A percentile compares a stretch with the other conserved stretches of the same genome.
These are phyloP conservation scores for Hypoxylon fragiforme DNA, from an alignment of 495 filamentous ascomycete genomes.

Conservation along the genomic window DNA sequence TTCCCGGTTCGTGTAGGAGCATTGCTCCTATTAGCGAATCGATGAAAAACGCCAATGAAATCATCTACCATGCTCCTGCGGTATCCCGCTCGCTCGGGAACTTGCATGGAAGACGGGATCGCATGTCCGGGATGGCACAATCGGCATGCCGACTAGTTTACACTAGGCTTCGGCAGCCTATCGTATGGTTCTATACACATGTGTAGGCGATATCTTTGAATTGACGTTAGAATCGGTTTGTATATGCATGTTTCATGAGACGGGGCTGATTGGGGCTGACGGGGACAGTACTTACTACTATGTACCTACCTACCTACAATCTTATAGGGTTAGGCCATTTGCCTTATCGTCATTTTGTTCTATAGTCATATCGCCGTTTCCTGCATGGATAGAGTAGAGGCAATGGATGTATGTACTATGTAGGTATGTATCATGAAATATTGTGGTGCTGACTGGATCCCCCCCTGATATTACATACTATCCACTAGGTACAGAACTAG, in stretches of 20 bases:
- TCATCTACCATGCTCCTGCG: not conserved
- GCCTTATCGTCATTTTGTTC: too few species aligned
- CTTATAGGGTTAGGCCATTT: too few species aligned
- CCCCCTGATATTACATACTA: too few species aligned
- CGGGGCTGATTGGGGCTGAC: too few species aligned
- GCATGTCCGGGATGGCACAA: slow-evolving; percentile 3
- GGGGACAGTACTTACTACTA: too few species aligned
- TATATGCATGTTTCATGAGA: too few species aligned
- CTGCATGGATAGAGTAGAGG: too few species aligned
- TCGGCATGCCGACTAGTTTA: not conserved
- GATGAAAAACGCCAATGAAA: slow-evolving; percentile 1
- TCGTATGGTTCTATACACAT: not conserved
- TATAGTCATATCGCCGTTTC: too few species aligned
- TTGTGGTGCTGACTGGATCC: too few species aligned
- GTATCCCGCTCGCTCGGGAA: slow-evolving; percentile 4
- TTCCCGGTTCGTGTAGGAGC: slow-evolving; percentile 5
- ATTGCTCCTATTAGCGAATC: not conserved
- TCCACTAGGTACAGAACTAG: too few species aligned
- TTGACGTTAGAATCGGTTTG: not conserved
- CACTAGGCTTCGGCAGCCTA: not conserved
- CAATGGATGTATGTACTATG: not conserved
- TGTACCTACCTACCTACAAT: not conserved
- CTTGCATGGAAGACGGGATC: slow-evolving; percentile 6
- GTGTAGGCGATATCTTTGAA: not conserved
- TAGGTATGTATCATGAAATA: not conserved